phyloP scores from a whole-genome alignment of 345 rosid genomes.

The Balakata baccata region DNA sequence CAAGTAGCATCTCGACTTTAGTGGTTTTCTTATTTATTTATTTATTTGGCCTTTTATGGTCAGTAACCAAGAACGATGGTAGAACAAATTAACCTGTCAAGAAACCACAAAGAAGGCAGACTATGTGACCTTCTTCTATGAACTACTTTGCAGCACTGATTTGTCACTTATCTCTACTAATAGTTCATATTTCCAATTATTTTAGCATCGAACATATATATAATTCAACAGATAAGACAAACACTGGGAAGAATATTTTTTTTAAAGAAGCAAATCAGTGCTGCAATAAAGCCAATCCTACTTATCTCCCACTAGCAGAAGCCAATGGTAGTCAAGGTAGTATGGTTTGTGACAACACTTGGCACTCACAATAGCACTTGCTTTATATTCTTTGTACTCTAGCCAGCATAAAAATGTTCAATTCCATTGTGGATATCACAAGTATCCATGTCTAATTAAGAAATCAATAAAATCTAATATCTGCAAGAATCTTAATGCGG shows the following conservation, averaged over 20 bases:
- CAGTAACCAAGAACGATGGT: background rate
- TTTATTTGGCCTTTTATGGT: background rate
- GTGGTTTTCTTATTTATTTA: background rate
- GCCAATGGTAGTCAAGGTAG: constrained; percentile 27
- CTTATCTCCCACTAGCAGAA: constrained; percentile 23
- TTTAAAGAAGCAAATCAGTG: background rate
- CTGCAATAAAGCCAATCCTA: constrained; percentile 3
- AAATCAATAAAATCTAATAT: constrained; percentile 9
- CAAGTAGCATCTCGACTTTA: too few relatives aligned
- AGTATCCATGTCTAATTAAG: constrained; percentile 7
- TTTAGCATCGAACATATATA: background rate
- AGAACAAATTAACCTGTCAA: background rate
- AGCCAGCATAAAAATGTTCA: constrained; percentile 7
- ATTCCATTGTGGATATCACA: background rate
- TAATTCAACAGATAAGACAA: background rate
- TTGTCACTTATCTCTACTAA: background rate
- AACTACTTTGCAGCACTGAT: constrained; percentile 1
- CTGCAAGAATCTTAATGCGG: constrained; percentile 15
- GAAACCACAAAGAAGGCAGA: background rate
- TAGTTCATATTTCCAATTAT: background rate
- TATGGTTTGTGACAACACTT: constrained; percentile 27
- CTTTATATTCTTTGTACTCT: constrained; percentile 19
- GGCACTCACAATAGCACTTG: constrained; percentile 27
- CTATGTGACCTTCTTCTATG: background rate
- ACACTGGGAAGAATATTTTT: background rate